These are phyloP conservation scores for Geotrichum carabidarum DNA, from an alignment of 1,139 yeast species.

Conservation along the genomic window DNA sequence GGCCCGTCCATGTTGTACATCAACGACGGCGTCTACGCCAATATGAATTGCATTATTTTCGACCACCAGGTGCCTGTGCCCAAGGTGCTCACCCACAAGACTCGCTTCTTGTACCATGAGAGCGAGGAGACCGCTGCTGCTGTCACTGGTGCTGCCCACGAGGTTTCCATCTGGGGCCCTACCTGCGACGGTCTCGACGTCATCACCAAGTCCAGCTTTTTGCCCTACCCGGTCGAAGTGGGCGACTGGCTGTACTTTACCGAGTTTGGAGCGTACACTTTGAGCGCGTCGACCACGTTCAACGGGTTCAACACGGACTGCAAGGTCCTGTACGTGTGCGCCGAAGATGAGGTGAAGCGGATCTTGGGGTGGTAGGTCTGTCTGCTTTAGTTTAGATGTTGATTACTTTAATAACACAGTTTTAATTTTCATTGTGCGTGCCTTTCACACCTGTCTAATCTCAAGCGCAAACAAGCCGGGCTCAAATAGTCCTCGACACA, in stretches of 20 bases:
- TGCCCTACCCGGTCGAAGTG: slow-evolving; percentile 59
- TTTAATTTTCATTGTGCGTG: too few species aligned
- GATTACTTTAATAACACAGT: not conserved
- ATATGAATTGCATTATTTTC: slow-evolving; percentile 85
- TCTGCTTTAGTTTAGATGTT: not conserved
- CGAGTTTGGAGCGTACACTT: slow-evolving; percentile 88
- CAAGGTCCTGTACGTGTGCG: slow-evolving; percentile 56
- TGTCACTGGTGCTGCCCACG: slow-evolving; percentile 22
- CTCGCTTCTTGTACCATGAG: slow-evolving; percentile 45
- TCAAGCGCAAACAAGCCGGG: too few species aligned
- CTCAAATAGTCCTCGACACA: too few species aligned
- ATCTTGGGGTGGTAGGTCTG: slow-evolving; percentile 11
- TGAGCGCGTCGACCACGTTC: slow-evolving; percentile 82
- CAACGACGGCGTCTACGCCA: slow-evolving; percentile 95
- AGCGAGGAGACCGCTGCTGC: slow-evolving; percentile 21
- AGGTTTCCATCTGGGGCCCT: slow-evolving; percentile 88
- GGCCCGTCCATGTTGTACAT: slow-evolving; percentile 56
- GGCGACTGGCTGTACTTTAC: slow-evolving; percentile 94
- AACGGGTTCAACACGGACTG: slow-evolving; percentile 71
- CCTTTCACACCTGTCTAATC: too few species aligned
- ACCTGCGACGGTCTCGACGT: slow-evolving; percentile 97
- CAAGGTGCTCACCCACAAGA: slow-evolving; percentile 52
- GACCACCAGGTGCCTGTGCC: slow-evolving; percentile 86
- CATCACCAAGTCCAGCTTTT: slow-evolving; percentile 49
- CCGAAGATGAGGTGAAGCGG: slow-evolving; percentile 34